A percentile compares a stretch with the other conserved stretches of the same genome.
phyloP scores from a whole-genome alignment of 176 grass and related monocot genomes.

The Zoysia pacifica region DNA sequence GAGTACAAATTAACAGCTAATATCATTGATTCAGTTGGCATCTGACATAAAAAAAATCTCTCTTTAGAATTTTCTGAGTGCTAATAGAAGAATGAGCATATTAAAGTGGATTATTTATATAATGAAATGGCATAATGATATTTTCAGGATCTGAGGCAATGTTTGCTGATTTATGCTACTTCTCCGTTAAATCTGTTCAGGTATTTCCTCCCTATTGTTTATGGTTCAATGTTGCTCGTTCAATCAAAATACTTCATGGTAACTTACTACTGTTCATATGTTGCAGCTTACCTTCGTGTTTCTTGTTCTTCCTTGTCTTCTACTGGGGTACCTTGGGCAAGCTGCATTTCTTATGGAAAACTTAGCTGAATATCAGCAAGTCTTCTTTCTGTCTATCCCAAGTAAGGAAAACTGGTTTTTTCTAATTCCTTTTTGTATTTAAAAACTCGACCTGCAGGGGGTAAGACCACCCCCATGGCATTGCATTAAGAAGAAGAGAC shows the following conservation, averaged over 20 bases:
- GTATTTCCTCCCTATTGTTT: slow-evolving; percentile 39
- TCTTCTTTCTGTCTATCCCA: slow-evolving; percentile 98
- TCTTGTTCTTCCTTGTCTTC: slow-evolving; percentile 96
- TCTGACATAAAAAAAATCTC: not conserved
- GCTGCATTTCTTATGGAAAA: slow-evolving; percentile 98
- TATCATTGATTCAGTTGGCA: not conserved
- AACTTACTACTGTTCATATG: slow-evolving; percentile 44
- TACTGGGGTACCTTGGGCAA: slow-evolving; percentile 94
- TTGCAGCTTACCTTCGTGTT: slow-evolving; percentile 91
- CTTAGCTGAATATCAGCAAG: slow-evolving; percentile 72
- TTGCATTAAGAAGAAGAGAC: too few relatives aligned
- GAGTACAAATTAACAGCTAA: not conserved
- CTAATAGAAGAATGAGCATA: slow-evolving; percentile 7
- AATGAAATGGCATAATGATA: not conserved
- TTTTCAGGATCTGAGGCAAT: slow-evolving; percentile 95
- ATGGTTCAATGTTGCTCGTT: slow-evolving; percentile 20
- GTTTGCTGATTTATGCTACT: slow-evolving; percentile 99
- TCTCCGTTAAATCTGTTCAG: slow-evolving; percentile 96
- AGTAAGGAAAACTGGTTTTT: slow-evolving; percentile 63
- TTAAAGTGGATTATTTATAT: not conserved
- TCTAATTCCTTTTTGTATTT: slow-evolving; percentile 27
- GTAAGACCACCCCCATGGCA: too few relatives aligned
- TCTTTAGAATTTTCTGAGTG: not conserved
- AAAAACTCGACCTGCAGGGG: too few relatives aligned
- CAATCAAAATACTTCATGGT: slow-evolving; percentile 26